These are phyloP conservation scores for Pelargonium myrrhifolium DNA, from an alignment of 441 rosid species.

Conservation along the genomic window DNA sequence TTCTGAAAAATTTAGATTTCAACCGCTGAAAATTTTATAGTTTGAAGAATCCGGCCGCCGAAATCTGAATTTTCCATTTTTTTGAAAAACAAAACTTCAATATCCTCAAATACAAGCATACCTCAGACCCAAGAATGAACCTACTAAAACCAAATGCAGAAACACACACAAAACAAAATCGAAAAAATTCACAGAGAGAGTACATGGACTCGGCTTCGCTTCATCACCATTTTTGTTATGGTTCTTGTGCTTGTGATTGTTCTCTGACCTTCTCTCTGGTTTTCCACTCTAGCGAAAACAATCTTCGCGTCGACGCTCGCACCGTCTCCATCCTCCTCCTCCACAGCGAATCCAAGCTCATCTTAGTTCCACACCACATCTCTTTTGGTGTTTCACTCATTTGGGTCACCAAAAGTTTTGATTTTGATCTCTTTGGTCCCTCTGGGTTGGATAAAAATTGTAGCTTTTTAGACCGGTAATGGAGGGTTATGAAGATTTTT, in stretches of 20 bases:
- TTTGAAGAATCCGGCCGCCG: too few species aligned
- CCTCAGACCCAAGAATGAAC: too few species aligned
- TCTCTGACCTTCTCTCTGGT: slow-evolving; percentile 35
- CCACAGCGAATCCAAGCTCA: too few species aligned
- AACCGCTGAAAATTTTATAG: too few species aligned
- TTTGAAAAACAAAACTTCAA: too few species aligned
- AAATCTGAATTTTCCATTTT: too few species aligned
- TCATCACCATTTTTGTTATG: slow-evolving; percentile 17
- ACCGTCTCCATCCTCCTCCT: too few species aligned
- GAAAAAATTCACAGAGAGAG: neutral
- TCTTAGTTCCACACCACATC: too few species aligned
- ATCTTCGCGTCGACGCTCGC: too few species aligned
- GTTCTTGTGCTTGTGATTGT: neutral
- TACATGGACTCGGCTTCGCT: slow-evolving; percentile 41
- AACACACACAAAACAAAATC: neutral
- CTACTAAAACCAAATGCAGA: too few species aligned
- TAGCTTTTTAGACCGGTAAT: neutral
- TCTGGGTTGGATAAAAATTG: neutral
- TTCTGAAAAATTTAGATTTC: too few species aligned
- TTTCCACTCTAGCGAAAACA: slow-evolving; percentile 44
- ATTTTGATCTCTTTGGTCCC: neutral
- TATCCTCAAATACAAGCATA: too few species aligned
- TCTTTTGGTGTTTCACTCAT: neutral
- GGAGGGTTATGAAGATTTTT: neutral
- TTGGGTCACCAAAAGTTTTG: neutral